Base-by-base conservation (phyloP, 306 rosid genomes). In the Medicago ruthenica region DNA sequence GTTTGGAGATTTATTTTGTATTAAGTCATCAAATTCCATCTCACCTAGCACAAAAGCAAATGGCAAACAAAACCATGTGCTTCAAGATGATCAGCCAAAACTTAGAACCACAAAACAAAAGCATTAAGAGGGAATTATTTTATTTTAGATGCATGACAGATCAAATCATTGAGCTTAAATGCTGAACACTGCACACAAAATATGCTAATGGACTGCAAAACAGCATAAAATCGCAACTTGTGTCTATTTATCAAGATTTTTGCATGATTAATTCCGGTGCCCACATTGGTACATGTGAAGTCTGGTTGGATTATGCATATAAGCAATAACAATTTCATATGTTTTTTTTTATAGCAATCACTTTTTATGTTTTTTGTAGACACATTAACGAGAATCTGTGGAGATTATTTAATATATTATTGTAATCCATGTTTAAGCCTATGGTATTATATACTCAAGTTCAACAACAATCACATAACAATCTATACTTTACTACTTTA, bases 21-120 rank as follows among this genome's bases (percentile, higher is more conserved):
- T n/a, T n/a, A n/a, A n/a, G n/a, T n/a, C n/a, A n/a, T n/a, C n/a
- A n/a, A n/a, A n/a, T n/a, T n/a, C n/a, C n/a, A n/a, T n/a, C n/a
- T n/a, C n/a, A n/a, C n/a, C n/a, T n/a, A n/a, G 27, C 27, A 24
- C 27, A 24, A 24, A 2, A 24, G 31, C 31, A 27, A 27, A 27
- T 3, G 31, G 31, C 31, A 27, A 53, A 71, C 76, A 5, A 59
- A 59, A 9, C 69, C 69, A 59, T 22, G 58, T 73, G 69, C 45
- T 42, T 22, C 16, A 14, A 8, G 58, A 57, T 20, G 31, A 27
- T 27, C 40, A 58, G 57, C 57, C 4, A 51, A 51, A 53, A 53
- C 22, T 53, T 9, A 53, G 59, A 53, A 16, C 22, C 6, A 53
- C 21, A 17, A 53, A 17, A 53, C 6, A 53, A 53, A 17, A 17